phyloP scores from a whole-genome alignment of 345 rosid genomes.

The Cardamine chenopodiifolia region DNA sequence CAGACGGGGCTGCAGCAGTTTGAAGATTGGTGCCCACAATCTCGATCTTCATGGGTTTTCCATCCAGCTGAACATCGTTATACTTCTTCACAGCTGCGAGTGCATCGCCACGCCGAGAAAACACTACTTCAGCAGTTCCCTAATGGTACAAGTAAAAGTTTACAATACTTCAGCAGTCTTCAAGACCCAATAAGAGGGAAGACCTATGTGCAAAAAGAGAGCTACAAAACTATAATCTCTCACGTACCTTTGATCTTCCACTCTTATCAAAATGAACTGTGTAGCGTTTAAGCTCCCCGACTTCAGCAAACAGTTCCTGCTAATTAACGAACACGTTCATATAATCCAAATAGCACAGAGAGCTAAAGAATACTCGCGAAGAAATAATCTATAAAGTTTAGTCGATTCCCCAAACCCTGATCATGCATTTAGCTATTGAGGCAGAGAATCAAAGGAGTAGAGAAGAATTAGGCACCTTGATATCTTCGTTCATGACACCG shows the following conservation, averaged over 20 bases:
- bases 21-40: constrained; percentile 73
- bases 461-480: constrained; percentile 55
- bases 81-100: constrained; percentile 86
- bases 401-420: constrained; percentile 3
- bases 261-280: constrained; percentile 85
- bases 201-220: background rate
- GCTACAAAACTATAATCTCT: constrained; percentile 43
- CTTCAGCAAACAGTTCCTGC: constrained; percentile 88
- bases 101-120: constrained; percentile 73
- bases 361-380: background rate
- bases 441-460: background rate
- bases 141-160: constrained; percentile 45
- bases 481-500: constrained; percentile 93
- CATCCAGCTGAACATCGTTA: constrained; percentile 93
- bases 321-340: background rate
- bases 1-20: constrained; percentile 53
- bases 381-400: background rate
- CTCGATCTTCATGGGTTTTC: constrained; percentile 95
- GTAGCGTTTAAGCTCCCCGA: constrained; percentile 88
- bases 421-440: background rate
- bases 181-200: background rate
- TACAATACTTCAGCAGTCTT: constrained; percentile 19
- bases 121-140: constrained; percentile 98
- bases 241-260: constrained; percentile 94
- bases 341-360: background rate